Base-by-base conservation (phyloP, 83 land plant genomes). In the Picea abies region DNA sequence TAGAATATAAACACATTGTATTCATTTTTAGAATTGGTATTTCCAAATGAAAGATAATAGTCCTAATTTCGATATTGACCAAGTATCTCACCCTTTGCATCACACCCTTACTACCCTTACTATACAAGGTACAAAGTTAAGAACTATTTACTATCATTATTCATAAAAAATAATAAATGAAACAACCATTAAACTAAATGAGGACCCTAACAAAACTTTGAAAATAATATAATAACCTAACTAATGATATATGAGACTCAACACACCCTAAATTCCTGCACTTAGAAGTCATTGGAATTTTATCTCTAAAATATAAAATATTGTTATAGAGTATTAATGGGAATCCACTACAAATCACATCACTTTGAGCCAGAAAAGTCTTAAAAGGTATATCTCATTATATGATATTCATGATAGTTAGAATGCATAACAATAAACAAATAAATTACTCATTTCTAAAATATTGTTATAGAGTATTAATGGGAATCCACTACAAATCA, bases 371-470 rank as follows among this genome's bases (percentile, higher is more conserved):
- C n/a, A n/a, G n/a, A n/a, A 37, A 11, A 5, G 29, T 20, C 39
- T 69, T 15, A 9, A 32, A 2, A 29, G 20, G 41, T 5, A 35
- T 69, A 17, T 25, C 4, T 32, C 15, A 29, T 26, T 25, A 1
- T 68, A 14, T 68, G 0, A 25, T 68, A 26, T 26, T 68, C 17
- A n/a, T 9, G 37, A 82, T 60, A 1, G 10, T 0, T 17, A 58
- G 62, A 72, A 60, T 17, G 47, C 63, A 25, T 29, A n/a, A 39
- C 7, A 77, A 12, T 5, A 79, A 23, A 3, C 49, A 83, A n/a
- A 26, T 2, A 29, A 37, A 84, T 61, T 83, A 92, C 94, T 4
- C 41, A 3, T 39, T 88, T 92, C 2, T 90, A 82, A n/a, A n/a
- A n/a, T n/a, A n/a, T n/a, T n/a, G n/a, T n/a, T n/a, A n/a, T n/a